phyloP scores from a whole-genome alignment of 2,329 filamentous ascomycete species.

The Claviceps fusiformis region DNA sequence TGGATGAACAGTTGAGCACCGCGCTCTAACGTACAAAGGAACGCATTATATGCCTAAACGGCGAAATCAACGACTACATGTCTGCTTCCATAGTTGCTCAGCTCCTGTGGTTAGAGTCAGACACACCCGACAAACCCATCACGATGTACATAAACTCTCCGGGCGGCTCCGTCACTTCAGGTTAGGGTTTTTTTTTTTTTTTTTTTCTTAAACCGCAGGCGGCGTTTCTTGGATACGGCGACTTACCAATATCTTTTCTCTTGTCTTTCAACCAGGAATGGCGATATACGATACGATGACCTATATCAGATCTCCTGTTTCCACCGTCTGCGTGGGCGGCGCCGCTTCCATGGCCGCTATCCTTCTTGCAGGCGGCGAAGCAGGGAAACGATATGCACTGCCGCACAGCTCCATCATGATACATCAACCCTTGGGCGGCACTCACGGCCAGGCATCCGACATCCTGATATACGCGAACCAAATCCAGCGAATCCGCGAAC shows the following conservation, averaged over 20 bases:
- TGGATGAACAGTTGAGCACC: neutral
- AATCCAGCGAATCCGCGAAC: constrained; percentile 72
- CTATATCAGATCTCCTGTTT: constrained; percentile 86
- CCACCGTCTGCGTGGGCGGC: constrained; percentile 87
- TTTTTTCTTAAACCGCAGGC: neutral
- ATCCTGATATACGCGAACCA: constrained; percentile 97
- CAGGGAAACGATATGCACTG: constrained; percentile 74
- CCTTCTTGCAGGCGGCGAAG: constrained; percentile 71
- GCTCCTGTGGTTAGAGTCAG: constrained; percentile 93
- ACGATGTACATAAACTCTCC: constrained; percentile 97
- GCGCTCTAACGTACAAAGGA: constrained; percentile 39
- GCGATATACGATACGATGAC: constrained; percentile 99
- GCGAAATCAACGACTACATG: constrained; percentile 75
- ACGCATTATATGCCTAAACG: constrained; percentile 88
- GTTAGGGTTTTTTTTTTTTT: too few species aligned
- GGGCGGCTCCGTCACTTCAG: constrained; percentile 73
- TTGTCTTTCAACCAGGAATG: constrained; percentile 29
- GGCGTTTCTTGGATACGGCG: too few species aligned
- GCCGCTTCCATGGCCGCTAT: constrained; percentile 92
- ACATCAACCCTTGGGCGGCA: constrained; percentile 78
- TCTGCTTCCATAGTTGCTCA: constrained; percentile 94
- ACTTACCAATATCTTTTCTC: neutral
- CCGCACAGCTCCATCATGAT: constrained; percentile 96
- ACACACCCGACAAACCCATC: constrained; percentile 87
- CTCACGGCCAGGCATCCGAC: constrained; percentile 54